A percentile compares a stretch with the other conserved stretches of the same genome.
Conservation (phyloP, 139 green algal species). For the Chlamydomonas sp. region DNA sequence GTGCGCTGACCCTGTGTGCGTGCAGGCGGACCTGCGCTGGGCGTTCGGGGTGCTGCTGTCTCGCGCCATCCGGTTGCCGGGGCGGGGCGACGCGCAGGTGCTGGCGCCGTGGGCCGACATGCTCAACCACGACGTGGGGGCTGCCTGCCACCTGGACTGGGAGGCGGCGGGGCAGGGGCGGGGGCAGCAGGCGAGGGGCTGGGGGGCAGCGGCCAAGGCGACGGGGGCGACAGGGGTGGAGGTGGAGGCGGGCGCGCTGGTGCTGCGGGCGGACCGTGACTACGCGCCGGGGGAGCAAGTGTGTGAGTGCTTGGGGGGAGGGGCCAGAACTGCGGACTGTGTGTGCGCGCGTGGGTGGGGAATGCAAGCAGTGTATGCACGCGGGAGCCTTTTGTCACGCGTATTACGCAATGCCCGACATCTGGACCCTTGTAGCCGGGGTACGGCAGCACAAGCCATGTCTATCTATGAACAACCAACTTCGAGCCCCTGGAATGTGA, state of each 20-base stretch:
- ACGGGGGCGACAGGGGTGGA: too few species aligned
- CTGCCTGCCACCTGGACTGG: conserved; percentile 49
- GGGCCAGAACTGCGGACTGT: neutral
- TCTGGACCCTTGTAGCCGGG: too few species aligned
- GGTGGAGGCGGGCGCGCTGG: neutral
- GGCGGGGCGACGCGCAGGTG: conserved; percentile 26
- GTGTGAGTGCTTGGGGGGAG: conserved; percentile 10
- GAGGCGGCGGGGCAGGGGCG: neutral
- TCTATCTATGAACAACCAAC: too few species aligned
- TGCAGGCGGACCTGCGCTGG: conserved; percentile 42
- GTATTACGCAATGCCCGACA: too few species aligned
- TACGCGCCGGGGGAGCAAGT: conserved; percentile 42
- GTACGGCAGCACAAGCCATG: too few species aligned
- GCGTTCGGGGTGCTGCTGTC: conserved; percentile 76
- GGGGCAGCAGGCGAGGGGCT: neutral
- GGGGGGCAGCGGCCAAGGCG: neutral
- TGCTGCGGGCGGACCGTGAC: conserved; percentile 38
- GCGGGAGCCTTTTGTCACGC: too few species aligned
- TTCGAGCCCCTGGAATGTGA: too few species aligned
- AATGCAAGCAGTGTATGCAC: too few species aligned
- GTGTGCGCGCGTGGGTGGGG: neutral
- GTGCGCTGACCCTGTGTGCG: too few species aligned
- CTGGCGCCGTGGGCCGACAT: conserved; percentile 79
- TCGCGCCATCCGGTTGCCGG: conserved; percentile 67
- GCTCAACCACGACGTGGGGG: conserved; percentile 66